These are phyloP conservation scores for Melastoma candidum DNA, from an alignment of 441 rosid species.

Conservation along the genomic window DNA sequence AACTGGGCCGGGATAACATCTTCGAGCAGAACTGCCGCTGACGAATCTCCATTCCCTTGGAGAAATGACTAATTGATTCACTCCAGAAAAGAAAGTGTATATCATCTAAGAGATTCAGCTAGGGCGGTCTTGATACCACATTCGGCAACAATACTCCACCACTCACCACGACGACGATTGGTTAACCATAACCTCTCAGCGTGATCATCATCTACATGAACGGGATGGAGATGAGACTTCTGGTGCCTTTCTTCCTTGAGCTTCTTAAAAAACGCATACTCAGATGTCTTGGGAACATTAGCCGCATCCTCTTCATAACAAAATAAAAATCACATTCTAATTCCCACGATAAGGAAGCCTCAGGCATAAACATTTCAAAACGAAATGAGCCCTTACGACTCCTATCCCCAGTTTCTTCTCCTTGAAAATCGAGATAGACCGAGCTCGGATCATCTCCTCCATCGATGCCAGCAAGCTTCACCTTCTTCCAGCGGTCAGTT, in stretches of 20 bases:
- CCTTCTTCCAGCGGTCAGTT: slow-evolving; percentile 25
- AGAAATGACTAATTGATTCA: too few species aligned
- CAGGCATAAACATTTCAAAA: too few species aligned
- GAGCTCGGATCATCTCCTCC: slow-evolving; percentile 15
- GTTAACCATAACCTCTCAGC: slow-evolving; percentile 19
- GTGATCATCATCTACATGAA: slow-evolving; percentile 12
- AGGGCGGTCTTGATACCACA: too few species aligned
- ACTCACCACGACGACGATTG: slow-evolving; percentile 24
- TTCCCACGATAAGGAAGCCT: too few species aligned
- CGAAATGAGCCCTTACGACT: background rate
- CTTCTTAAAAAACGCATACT: slow-evolving; percentile 66
- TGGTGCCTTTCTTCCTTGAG: slow-evolving; percentile 35
- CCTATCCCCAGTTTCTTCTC: slow-evolving; percentile 8
- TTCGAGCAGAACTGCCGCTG: too few species aligned
- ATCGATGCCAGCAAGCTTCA: slow-evolving; percentile 21
- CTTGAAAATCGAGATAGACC: slow-evolving; percentile 1
- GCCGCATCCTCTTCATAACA: slow-evolving; percentile 22
- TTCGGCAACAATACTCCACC: background rate
- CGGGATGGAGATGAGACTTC: slow-evolving; percentile 14
- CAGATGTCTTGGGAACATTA: slow-evolving; percentile 61
- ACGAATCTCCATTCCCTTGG: too few species aligned
- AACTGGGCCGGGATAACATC: too few species aligned
- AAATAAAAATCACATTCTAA: slow-evolving; percentile 13
- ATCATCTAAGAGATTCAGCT: background rate
- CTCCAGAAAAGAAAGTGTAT: background rate